Conservation (phyloP, 495 filamentous ascomycete species). For the Aspergillus ostianus region DNA sequence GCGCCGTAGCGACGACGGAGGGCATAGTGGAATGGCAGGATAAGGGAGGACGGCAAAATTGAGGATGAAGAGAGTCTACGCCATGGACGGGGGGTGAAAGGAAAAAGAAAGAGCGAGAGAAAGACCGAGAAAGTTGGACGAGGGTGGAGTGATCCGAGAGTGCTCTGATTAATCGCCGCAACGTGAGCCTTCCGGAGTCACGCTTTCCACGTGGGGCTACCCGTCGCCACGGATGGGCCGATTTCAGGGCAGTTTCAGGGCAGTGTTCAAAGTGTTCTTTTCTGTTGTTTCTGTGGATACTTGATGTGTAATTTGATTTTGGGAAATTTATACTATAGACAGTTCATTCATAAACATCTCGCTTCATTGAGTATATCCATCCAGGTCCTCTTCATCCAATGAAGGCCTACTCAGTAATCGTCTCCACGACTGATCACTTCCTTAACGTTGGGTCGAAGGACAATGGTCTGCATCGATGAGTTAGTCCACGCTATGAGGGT, state of each 20-base stretch:
- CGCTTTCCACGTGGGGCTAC: constrained; percentile 44
- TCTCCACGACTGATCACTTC: constrained; percentile 91
- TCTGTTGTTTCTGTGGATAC: no score
- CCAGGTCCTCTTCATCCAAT: neutral
- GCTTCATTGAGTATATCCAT: neutral
- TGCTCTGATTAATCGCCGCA: constrained; percentile 16
- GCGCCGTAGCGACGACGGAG: constrained; percentile 31
- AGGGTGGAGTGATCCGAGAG: constrained; percentile 19
- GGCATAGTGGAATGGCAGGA: constrained; percentile 27
- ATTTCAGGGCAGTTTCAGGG: neutral
- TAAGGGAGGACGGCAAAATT: constrained; percentile 2
- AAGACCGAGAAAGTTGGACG: constrained; percentile 14
- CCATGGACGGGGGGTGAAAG: constrained; percentile 23
- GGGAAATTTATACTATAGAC: neutral
- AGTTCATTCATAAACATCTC: neutral
- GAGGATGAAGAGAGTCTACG: constrained; percentile 11
- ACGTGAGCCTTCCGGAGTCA: constrained; percentile 20
- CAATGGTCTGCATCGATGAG: constrained; percentile 62
- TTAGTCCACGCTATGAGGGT: constrained; percentile 20
- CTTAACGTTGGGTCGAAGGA: constrained; percentile 84
- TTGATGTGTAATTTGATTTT: neutral
- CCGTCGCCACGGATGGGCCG: constrained; percentile 14
- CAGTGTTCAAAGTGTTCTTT: no score
- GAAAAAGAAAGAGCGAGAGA: constrained; percentile 12
- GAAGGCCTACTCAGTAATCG: constrained; percentile 61